A percentile compares a stretch with the other conserved stretches of the same genome.
Evolutionary conservation across 2,329 filamentous ascomycete genomes (phyloP).

Genomic region (Tolypocladium inflatum): DNA sequence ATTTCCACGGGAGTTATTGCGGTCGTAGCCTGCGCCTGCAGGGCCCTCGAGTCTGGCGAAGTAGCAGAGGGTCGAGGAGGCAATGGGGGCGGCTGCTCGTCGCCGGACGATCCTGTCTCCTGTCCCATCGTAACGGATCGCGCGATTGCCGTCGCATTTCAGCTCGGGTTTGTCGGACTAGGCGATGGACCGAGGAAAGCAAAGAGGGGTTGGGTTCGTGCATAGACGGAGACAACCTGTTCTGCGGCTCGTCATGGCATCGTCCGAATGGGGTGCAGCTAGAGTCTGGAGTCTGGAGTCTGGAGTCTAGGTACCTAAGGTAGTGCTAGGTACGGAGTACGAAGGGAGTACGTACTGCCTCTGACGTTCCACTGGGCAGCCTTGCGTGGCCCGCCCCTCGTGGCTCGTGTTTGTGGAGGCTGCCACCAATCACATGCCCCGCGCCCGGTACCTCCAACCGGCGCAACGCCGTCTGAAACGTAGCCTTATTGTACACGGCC

Average conservation of each 20-base stretch:
- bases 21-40: slow-evolving; percentile 65
- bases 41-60: slow-evolving; percentile 27
- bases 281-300: too few relatives aligned
- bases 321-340: too few relatives aligned
- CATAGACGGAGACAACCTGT: neutral
- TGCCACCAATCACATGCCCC: neutral
- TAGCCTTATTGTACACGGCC: slow-evolving; percentile 7
- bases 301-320: too few relatives aligned
- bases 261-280: neutral
- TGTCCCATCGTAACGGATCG: slow-evolving; percentile 15
- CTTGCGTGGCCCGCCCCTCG: neutral
- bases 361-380: neutral
- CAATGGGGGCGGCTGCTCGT: slow-evolving; percentile 43
- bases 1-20: slow-evolving; percentile 76
- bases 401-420: neutral
- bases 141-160: slow-evolving; percentile 17
- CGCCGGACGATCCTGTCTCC: slow-evolving; percentile 19
- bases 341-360: neutral
- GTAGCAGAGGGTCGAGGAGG: slow-evolving; percentile 37
- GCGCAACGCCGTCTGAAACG: slow-evolving; percentile 7
- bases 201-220: neutral
- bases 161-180: slow-evolving; percentile 1
- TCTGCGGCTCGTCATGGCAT: neutral
- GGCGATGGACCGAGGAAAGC: neutral
- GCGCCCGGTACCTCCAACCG: neutral